Evolutionary conservation across 371 early-diverging fungal genomes (phyloP), one percentile per base, ranked within the genome.

Genomic region (Phascolomyces articulosus): DNA sequence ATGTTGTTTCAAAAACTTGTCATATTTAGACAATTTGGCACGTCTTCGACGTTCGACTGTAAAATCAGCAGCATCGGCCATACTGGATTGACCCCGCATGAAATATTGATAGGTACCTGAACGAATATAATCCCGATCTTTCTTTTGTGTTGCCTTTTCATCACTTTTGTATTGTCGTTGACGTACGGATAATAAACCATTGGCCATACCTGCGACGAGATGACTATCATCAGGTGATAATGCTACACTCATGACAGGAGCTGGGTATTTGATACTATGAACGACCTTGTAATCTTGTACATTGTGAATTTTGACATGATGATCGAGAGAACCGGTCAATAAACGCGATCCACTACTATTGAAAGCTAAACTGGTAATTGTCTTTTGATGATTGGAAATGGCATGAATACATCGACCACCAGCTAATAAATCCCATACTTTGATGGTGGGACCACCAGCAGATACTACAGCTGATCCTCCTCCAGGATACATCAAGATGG

Each of bases 281-380:
- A 90, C 89, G 47, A 96, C 90, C 71, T 91, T 88, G 80, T 90
- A 97, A 68, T 90, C 90, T 70, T 88, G 85, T 38, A 94, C 83
- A 71, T 93, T 89, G 74, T 91, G 95, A 41, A 97, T 77, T 85
- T 98, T 97, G 71, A 98, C 94, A 59, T 96, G 95, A 64, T 94
- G 95, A 81, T 98, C 98, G 62, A 97, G 82, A 34, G 95, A 93
- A 15, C 96, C 97, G 1, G 95, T 90, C 41, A 97, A 78, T 58
- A 98, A 80, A 18, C 93, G 84, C 10, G 91, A 85, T 56, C 85
- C 82, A 11, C 84, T 76, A 51, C 87, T 87, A 80, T 96, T 94
- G 61, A 97, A 87, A 60, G 88, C 84, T 82, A 96, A 69, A 54
- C 89, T 86, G 7, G 97, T 98, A 64, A 97, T 89, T 13, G 95